Evolutionary conservation across 2,329 filamentous ascomycete genomes (phyloP).

Genomic region (Paracoccidioides lutzii): DNA sequence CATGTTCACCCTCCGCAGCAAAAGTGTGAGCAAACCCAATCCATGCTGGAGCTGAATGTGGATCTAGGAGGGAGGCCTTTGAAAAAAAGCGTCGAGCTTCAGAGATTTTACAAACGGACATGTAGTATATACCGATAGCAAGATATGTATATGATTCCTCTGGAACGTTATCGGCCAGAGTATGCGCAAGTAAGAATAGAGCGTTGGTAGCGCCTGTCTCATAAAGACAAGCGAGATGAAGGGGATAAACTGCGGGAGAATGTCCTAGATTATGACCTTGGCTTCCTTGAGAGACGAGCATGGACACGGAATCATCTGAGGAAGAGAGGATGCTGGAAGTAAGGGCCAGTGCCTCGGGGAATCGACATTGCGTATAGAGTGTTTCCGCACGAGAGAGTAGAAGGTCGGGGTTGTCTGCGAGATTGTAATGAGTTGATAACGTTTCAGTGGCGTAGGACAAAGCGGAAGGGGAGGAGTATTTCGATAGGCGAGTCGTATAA

Average conservation of each 20-base stretch:
- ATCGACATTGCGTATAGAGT: conserved; percentile 87
- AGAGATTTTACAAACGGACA: conserved; percentile 74
- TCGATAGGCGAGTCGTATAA: conserved; percentile 88
- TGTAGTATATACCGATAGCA: conserved; percentile 89
- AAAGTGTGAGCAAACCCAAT: conserved; percentile 98
- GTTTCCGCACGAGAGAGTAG: conserved; percentile 81
- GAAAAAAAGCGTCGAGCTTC: conserved; percentile 93
- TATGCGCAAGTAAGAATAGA: conserved; percentile 82
- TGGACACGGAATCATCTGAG: conserved; percentile 60
- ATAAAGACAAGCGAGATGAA: conserved; percentile 83
- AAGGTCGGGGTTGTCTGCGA: conserved; percentile 76
- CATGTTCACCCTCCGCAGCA: conserved; percentile 91
- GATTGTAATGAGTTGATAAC: conserved; percentile 83
- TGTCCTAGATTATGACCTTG: conserved; percentile 31
- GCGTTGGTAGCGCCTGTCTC: conserved; percentile 78
- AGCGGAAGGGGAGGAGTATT: conserved; percentile 76
- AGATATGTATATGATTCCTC: conserved; percentile 87
- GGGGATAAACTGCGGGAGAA: conserved; percentile 55
- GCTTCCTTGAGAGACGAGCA: conserved; percentile 15
- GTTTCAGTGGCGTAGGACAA: conserved; percentile 81
- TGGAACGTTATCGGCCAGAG: conserved; percentile 80
- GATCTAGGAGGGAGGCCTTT: conserved; percentile 94
- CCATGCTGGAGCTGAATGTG: conserved; percentile 94
- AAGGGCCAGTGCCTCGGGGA: conserved; percentile 70
- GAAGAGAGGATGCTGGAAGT: conserved; percentile 70